Percentiles rank a stretch among this genome's conserved stretches.
These are phyloP conservation scores for Calophaca sinica DNA, from an alignment of 306 rosid genomes.

Conservation along the genomic window DNA sequence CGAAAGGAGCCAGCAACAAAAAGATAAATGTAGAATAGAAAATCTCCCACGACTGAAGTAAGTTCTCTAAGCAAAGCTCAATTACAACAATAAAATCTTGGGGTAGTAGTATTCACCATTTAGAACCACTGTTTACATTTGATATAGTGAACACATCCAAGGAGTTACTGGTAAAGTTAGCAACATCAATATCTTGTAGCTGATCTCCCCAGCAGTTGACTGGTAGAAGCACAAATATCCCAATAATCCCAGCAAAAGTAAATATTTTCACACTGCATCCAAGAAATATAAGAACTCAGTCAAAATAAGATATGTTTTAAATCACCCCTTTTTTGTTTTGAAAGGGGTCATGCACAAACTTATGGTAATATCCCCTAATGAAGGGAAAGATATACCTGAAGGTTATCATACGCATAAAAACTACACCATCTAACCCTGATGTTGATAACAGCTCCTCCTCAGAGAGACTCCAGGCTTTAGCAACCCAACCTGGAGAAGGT, in stretches of 20 bases:
- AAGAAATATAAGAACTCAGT: slow-evolving; percentile 34
- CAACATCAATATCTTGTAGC: slow-evolving; percentile 45
- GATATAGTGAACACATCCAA: slow-evolving; percentile 57
- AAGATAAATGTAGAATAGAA: slow-evolving; percentile 17
- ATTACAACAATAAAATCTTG: slow-evolving; percentile 33
- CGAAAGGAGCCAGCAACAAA: not conserved
- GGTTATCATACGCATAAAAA: slow-evolving; percentile 78
- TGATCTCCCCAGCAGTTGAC: slow-evolving; percentile 81
- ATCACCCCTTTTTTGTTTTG: too few species aligned
- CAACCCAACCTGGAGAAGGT: slow-evolving; percentile 85
- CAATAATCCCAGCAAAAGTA: slow-evolving; percentile 80
- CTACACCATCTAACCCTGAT: slow-evolving; percentile 84
- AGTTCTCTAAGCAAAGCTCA: slow-evolving; percentile 34
- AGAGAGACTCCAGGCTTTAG: slow-evolving; percentile 77
- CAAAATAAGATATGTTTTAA: slow-evolving; percentile 19
- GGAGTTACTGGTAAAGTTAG: slow-evolving; percentile 41
- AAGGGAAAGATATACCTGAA: slow-evolving; percentile 61
- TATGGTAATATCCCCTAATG: slow-evolving; percentile 12
- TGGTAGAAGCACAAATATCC: slow-evolving; percentile 86
- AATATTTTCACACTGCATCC: slow-evolving; percentile 77
- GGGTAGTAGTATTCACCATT: slow-evolving; percentile 51
- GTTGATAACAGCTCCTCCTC: slow-evolving; percentile 76
- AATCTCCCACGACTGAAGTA: not conserved
- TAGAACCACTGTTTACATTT: slow-evolving; percentile 51
- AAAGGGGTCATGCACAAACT: not conserved